Evolutionary conservation across 1,284 basidiomycete genomes (phyloP), one percentile per base, ranked within the genome.

Genomic region (Mrakiaceae sp.): DNA sequence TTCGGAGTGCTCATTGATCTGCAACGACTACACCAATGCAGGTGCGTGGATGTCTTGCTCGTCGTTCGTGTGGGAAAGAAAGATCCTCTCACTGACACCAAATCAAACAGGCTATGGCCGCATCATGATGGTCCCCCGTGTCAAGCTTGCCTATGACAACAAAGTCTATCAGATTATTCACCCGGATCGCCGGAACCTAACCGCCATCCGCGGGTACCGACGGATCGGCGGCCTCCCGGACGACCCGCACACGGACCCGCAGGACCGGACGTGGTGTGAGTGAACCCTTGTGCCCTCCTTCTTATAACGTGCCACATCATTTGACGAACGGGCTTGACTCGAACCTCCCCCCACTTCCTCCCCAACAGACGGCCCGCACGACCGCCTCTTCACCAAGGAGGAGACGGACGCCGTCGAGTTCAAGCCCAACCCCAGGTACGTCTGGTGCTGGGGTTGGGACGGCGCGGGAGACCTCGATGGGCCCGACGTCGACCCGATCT

Each of bases 391-490:
- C 78, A 85, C 87, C 0, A 81, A 85, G 58, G 93, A 95, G 72
- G 93, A 96, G 77, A 81, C 79, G 66, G 84, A 87, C 66, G 82
- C 82, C 12, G 73, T 96, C 55, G 79, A 83, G 3, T 96, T 96
- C 75, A 74, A 79, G 42, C 80, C 86, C 4, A 91, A 92, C 7
- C 93, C 93, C n/a, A 83, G 87, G 67, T 81, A 88, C 70, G 92
- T 95, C 7, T 96, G 92, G 92, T 96, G 92, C 74, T 96, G 93
- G 93, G 93, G 93, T 39, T 97, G 93, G 93, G 93, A 97, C 73
- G 93, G 93, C 49, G 93, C 93, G 3, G 93, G 93, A 56, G 93
- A 96, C 73, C 81, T 97, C 40, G 93, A 95, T 69, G 92, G 90
- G 55, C 91, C 90, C 0, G 67, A 92, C 71, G 90, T 96, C 4